phyloP scores from a whole-genome alignment of 2,329 filamentous ascomycete species.

The Ceratocystis papillata region DNA sequence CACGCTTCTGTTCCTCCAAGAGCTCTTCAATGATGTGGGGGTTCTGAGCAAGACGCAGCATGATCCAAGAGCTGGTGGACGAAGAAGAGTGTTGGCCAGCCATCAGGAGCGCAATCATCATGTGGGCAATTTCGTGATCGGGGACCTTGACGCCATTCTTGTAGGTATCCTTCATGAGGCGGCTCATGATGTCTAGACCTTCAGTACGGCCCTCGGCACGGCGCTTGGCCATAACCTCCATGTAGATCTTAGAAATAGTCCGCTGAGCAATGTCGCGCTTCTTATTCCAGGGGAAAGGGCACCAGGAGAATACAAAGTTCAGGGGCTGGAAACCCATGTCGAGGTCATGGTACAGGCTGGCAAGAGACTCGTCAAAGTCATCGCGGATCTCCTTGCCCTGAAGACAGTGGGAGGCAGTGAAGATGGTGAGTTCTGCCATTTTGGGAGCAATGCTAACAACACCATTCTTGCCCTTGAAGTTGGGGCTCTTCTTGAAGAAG shows the following conservation, averaged over 20 bases:
- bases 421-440: conserved; percentile 81
- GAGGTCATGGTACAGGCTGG: conserved; percentile 74
- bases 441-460: conserved; percentile 60
- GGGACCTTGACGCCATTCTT: conserved; percentile 71
- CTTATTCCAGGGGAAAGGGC: conserved; percentile 77
- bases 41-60: conserved; percentile 66
- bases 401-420: conserved; percentile 74
- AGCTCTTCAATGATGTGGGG: conserved; percentile 72
- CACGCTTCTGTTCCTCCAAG: conserved; percentile 66
- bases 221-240: conserved; percentile 67
- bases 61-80: conserved; percentile 73
- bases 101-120: conserved; percentile 92
- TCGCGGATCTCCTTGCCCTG: conserved; percentile 75
- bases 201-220: conserved; percentile 43
- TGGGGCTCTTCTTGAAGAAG: conserved; percentile 57
- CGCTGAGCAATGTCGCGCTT: conserved; percentile 67
- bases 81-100: conserved; percentile 83
- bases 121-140: conserved; percentile 75
- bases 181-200: conserved; percentile 74
- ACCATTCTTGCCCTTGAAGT: conserved; percentile 58
- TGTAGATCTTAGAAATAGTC: conserved; percentile 72
- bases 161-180: conserved; percentile 75
- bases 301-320: conserved; percentile 86
- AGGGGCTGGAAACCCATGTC: conserved; percentile 83
- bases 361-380: conserved; percentile 70